Percentiles rank a stretch among this genome's conserved stretches.
Evolutionary conservation across 2,329 filamentous ascomycete species (phyloP).

Genomic region (Aspergillus melleus): DNA sequence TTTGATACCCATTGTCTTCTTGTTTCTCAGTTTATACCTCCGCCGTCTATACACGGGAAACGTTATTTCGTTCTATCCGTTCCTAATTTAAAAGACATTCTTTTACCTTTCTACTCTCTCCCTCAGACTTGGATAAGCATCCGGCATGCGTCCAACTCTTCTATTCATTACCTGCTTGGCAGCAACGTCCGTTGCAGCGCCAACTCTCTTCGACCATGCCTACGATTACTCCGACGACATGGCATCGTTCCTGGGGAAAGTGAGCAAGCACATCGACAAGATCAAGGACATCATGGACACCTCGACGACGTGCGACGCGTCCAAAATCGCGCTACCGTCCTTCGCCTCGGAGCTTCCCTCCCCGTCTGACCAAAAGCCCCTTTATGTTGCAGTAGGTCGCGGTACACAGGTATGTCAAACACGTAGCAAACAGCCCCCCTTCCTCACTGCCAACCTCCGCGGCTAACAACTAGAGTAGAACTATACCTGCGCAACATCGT

Average conservation of each 20-base stretch:
- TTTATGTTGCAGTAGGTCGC: slow-evolving; percentile 80
- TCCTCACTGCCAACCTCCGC: too few relatives aligned
- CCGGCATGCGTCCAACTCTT: slow-evolving; percentile 23
- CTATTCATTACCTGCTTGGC: slow-evolving; percentile 32
- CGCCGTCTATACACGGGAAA: background rate
- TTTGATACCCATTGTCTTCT: background rate
- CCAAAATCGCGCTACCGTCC: slow-evolving; percentile 39
- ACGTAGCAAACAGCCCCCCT: background rate
- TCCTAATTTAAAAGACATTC: background rate
- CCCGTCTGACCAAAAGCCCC: slow-evolving; percentile 62
- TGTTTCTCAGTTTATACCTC: background rate
- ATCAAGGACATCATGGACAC: slow-evolving; percentile 19
- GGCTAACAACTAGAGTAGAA: slow-evolving; percentile 60
- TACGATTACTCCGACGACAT: slow-evolving; percentile 43
- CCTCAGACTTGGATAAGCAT: slow-evolving; percentile 7
- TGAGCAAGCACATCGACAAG: slow-evolving; percentile 40
- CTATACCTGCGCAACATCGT: slow-evolving; percentile 75
- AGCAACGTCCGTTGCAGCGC: slow-evolving; percentile 35
- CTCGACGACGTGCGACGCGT: slow-evolving; percentile 33
- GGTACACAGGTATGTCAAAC: slow-evolving; percentile 60
- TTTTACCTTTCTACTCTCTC: background rate
- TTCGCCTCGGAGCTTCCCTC: slow-evolving; percentile 61
- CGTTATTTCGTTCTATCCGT: background rate
- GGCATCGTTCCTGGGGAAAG: slow-evolving; percentile 40
- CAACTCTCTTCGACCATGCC: slow-evolving; percentile 32